These are phyloP conservation scores for Capsella rubella DNA, from an alignment of 441 rosid genomes.

Conservation along the genomic window DNA sequence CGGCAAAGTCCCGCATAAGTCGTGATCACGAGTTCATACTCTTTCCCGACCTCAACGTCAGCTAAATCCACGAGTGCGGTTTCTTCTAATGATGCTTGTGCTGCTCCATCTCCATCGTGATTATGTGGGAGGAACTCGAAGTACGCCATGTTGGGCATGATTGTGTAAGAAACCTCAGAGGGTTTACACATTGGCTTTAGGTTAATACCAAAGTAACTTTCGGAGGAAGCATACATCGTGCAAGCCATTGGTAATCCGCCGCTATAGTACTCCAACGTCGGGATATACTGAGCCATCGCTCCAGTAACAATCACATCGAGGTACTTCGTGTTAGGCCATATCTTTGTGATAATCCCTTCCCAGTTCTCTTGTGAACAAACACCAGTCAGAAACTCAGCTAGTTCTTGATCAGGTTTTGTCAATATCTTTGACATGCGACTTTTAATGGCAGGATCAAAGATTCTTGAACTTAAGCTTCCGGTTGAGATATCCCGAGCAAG, in stretches of 20 bases:
- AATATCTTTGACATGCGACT: constrained; percentile 52
- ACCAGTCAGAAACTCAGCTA: constrained; percentile 51
- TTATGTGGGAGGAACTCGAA: constrained; percentile 67
- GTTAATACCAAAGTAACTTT: constrained; percentile 77
- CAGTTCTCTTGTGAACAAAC: constrained; percentile 57
- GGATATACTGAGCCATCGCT: constrained; percentile 78
- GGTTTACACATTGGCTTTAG: constrained; percentile 72
- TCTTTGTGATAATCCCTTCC: constrained; percentile 64
- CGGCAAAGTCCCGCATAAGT: constrained; percentile 72
- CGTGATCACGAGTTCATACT: constrained; percentile 67
- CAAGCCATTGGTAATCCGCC: constrained; percentile 69
- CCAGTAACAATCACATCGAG: constrained; percentile 77
- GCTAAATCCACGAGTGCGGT: constrained; percentile 65
- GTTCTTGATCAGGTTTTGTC: constrained; percentile 51
- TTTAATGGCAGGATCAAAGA: constrained; percentile 52
- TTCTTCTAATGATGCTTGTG: constrained; percentile 36
- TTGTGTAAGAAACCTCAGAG: constrained; percentile 70
- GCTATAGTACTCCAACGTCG: constrained; percentile 64
- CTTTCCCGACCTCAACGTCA: constrained; percentile 58
- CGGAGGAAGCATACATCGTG: constrained; percentile 82
- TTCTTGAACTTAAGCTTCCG: constrained; percentile 56
- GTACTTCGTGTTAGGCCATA: constrained; percentile 78
- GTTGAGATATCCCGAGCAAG: constrained; percentile 59
- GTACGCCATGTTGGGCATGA: constrained; percentile 81
- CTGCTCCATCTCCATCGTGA: constrained; percentile 40